Percentiles rank a stretch among this genome's conserved stretches.
These are phyloP conservation scores for Septoria petroselini DNA, from an alignment of 2,329 filamentous ascomycete species.

Conservation along the genomic window DNA sequence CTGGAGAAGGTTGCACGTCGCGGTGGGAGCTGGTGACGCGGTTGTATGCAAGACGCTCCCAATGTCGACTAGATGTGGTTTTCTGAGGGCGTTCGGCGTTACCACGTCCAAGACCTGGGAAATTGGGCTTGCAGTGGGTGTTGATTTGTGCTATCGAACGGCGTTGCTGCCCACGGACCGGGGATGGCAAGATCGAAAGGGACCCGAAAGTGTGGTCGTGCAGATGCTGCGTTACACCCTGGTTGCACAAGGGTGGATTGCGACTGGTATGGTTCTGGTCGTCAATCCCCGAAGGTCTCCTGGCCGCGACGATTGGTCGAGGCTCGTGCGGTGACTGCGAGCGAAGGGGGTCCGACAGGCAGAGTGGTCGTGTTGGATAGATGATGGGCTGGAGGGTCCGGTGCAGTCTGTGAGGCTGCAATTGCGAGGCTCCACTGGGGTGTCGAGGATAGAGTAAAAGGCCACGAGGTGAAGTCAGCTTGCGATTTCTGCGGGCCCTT, in stretches of 20 bases:
- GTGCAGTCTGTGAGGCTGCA: constrained; percentile 1
- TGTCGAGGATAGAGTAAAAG: constrained; percentile 1
- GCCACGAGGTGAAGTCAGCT: constrained; percentile 29
- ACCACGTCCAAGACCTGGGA: constrained; percentile 37
- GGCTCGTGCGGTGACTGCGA: not conserved
- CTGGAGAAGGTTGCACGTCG: constrained; percentile 24
- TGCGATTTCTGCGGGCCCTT: constrained; percentile 26
- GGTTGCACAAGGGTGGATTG: constrained; percentile 33
- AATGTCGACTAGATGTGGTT: constrained; percentile 44
- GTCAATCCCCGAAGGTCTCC: constrained; percentile 37
- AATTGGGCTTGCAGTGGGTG: constrained; percentile 40
- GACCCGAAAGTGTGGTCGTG: constrained; percentile 48
- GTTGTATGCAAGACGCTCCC: constrained; percentile 44
- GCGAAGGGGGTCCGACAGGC: not conserved
- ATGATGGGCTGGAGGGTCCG: not conserved
- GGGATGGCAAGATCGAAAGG: constrained; percentile 39
- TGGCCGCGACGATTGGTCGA: constrained; percentile 13
- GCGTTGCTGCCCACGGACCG: constrained; percentile 39
- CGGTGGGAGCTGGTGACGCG: constrained; percentile 40
- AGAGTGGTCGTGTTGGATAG: not conserved
- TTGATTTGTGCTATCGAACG: constrained; percentile 33
- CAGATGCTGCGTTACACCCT: constrained; percentile 46
- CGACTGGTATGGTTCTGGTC: constrained; percentile 31
- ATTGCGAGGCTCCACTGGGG: constrained; percentile 1
- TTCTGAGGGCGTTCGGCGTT: constrained; percentile 41